Conservation (phyloP, 345 rosid species). For the Hypericum androsaemum region DNA sequence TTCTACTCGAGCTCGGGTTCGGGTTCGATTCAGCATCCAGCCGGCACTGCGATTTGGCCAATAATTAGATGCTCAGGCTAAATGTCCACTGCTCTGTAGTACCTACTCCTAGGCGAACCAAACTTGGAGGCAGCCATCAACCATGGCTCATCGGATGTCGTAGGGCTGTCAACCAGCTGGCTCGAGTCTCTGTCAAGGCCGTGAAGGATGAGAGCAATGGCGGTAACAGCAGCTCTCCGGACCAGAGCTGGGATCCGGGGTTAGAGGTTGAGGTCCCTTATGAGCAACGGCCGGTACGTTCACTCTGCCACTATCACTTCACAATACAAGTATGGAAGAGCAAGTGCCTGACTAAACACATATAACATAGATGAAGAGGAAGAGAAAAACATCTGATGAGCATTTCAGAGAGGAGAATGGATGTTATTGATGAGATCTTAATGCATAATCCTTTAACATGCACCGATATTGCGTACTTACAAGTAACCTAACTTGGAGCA, state of each 20-base stretch:
- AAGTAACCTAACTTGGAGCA: constrained; percentile 11
- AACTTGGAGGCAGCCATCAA: constrained; percentile 36
- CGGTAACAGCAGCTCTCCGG: constrained; percentile 43
- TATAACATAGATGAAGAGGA: too few relatives aligned
- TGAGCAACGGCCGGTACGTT: constrained; percentile 83
- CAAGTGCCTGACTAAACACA: too few relatives aligned
- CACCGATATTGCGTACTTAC: too few relatives aligned
- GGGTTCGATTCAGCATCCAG: too few relatives aligned
- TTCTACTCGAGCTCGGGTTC: too few relatives aligned
- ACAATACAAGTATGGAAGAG: too few relatives aligned
- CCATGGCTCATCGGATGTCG: constrained; percentile 28
- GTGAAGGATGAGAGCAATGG: constrained; percentile 52
- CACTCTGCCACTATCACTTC: too few relatives aligned
- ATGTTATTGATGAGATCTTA: too few relatives aligned
- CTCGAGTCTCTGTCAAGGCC: constrained; percentile 37
- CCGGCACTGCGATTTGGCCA: not conserved
- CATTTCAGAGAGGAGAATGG: too few relatives aligned
- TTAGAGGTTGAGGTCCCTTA: constrained; percentile 77
- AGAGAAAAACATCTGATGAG: too few relatives aligned
- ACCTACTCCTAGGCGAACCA: constrained; percentile 34
- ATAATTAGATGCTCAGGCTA: constrained; percentile 49
- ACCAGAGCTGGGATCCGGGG: constrained; percentile 80
- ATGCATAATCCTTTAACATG: too few relatives aligned
- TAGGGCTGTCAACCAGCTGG: constrained; percentile 22
- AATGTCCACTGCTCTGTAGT: constrained; percentile 41